Conservation (phyloP, 164 flowering plant genomes). For the Platanus orientalis region DNA sequence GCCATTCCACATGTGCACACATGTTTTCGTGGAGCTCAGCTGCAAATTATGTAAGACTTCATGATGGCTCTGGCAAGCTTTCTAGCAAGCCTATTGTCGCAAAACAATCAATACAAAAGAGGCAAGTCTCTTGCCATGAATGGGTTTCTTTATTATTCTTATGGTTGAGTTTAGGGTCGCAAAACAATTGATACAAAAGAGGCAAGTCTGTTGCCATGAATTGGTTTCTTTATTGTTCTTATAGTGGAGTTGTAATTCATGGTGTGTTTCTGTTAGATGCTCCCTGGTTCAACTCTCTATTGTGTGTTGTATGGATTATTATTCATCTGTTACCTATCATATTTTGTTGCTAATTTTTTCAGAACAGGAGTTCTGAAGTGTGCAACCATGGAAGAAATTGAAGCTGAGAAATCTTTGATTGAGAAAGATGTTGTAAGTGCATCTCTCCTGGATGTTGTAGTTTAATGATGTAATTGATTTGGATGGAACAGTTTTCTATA, state of each 20-base stretch:
- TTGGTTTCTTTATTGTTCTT: background rate
- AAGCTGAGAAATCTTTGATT: constrained; percentile 72
- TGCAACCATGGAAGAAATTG: constrained; percentile 89
- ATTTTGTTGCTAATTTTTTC: constrained; percentile 15
- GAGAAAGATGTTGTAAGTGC: constrained; percentile 81
- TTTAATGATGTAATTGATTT: background rate
- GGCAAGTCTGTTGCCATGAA: constrained; percentile 27
- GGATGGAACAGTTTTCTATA: background rate
- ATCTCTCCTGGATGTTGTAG: background rate
- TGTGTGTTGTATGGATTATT: background rate
- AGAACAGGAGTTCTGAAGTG: constrained; percentile 56
- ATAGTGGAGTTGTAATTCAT: background rate
- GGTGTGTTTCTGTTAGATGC: background rate
- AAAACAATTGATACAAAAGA: constrained; percentile 22
- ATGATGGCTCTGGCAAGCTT: constrained; percentile 19
- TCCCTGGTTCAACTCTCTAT: background rate
- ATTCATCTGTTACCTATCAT: background rate
- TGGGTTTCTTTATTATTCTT: background rate
- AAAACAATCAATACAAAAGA: constrained; percentile 23
- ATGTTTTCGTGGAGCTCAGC: constrained; percentile 42
- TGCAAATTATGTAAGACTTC: constrained; percentile 41
- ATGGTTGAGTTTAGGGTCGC: constrained; percentile 1
- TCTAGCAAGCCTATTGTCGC: constrained; percentile 21
- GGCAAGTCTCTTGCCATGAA: constrained; percentile 27
- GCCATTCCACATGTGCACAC: constrained; percentile 15